A percentile compares a stretch with the other conserved stretches of the same genome.
Conservation (phyloP, 148 eudicot species). For the Limonium bicolor region DNA sequence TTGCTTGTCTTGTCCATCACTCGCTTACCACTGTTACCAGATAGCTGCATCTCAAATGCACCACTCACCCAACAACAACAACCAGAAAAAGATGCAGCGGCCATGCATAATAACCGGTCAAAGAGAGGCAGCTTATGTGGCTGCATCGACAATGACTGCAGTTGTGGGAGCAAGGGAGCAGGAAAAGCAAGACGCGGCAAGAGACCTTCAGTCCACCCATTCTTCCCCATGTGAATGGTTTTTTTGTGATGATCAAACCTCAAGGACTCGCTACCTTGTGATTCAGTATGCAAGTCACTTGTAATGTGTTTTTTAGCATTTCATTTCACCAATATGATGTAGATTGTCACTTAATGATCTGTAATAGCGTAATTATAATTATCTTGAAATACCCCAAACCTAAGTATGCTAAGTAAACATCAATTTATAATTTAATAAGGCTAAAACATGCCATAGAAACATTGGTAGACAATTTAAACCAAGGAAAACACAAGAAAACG, state of each 20-base stretch:
- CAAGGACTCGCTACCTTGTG: conserved; percentile 48
- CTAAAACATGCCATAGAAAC: too few relatives aligned
- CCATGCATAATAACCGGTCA: conserved; percentile 32
- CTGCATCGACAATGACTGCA: conserved; percentile 79
- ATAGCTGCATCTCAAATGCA: conserved; percentile 20
- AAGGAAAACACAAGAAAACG: too few relatives aligned
- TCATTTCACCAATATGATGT: neutral
- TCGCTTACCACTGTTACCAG: conserved; percentile 51
- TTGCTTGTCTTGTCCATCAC: conserved; percentile 11
- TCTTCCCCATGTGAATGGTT: conserved; percentile 91
- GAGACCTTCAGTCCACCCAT: conserved; percentile 58
- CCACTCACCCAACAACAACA: neutral
- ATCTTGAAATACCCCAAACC: too few relatives aligned
- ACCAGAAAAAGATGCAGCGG: too few relatives aligned
- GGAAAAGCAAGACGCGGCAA: conserved; percentile 52
- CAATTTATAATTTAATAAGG: too few relatives aligned
- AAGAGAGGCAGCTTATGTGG: conserved; percentile 65
- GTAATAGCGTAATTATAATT: too few relatives aligned
- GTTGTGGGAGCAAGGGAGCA: conserved; percentile 70
- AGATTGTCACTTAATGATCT: too few relatives aligned
- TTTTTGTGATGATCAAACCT: conserved; percentile 57
- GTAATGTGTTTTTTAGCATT: neutral
- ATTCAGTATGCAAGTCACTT: conserved; percentile 44
- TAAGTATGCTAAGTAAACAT: too few relatives aligned
- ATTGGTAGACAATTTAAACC: too few relatives aligned